A percentile compares a stretch with the other conserved stretches of the same genome.
Evolutionary conservation across 1,139 yeast species (phyloP).

Genomic region (Torulaspora pretoriensis): DNA sequence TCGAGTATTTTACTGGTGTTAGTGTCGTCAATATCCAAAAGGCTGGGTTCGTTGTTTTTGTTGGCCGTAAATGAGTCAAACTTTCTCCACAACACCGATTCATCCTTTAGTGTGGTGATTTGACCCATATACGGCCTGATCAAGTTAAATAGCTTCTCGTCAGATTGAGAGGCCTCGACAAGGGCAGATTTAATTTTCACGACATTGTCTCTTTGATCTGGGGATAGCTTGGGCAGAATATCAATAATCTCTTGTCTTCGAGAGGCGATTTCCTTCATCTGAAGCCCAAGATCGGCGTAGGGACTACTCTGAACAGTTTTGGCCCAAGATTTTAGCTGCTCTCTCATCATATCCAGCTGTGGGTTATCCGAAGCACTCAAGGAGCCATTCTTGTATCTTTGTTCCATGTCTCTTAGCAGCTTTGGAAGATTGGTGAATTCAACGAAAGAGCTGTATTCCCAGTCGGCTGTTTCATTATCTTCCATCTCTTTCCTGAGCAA

Average conservation of each 20-base stretch:
- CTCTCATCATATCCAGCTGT: slow-evolving; percentile 28
- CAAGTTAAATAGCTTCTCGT: slow-evolving; percentile 49
- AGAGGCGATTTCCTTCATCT: slow-evolving; percentile 25
- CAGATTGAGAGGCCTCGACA: slow-evolving; percentile 65
- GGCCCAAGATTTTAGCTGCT: slow-evolving; percentile 33
- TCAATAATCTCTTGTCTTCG: slow-evolving; percentile 43
- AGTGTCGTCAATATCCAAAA: slow-evolving; percentile 61
- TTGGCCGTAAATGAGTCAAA: slow-evolving; percentile 25
- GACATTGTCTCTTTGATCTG: slow-evolving; percentile 30
- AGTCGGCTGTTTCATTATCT: slow-evolving; percentile 69
- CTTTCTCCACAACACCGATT: slow-evolving; percentile 34
- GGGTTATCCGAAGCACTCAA: slow-evolving; percentile 19
- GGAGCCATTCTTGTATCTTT: slow-evolving; percentile 23
- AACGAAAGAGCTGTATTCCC: slow-evolving; percentile 70
- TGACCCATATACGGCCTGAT: slow-evolving; percentile 39
- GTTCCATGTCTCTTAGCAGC: slow-evolving; percentile 53
- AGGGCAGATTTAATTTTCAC: slow-evolving; percentile 43
- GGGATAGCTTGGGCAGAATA: slow-evolving; percentile 23
- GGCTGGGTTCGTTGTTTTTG: slow-evolving; percentile 40
- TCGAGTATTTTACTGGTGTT: slow-evolving; percentile 34
- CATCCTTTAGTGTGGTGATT: slow-evolving; percentile 37
- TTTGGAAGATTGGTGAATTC: slow-evolving; percentile 77
- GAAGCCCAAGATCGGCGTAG: slow-evolving; percentile 31
- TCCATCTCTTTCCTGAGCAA: slow-evolving; percentile 72
- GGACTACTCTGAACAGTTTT: slow-evolving; percentile 25